A percentile compares a stretch with the other conserved stretches of the same genome.
Conservation (phyloP, 257 asterid species). For the Mitragyna speciosa region DNA sequence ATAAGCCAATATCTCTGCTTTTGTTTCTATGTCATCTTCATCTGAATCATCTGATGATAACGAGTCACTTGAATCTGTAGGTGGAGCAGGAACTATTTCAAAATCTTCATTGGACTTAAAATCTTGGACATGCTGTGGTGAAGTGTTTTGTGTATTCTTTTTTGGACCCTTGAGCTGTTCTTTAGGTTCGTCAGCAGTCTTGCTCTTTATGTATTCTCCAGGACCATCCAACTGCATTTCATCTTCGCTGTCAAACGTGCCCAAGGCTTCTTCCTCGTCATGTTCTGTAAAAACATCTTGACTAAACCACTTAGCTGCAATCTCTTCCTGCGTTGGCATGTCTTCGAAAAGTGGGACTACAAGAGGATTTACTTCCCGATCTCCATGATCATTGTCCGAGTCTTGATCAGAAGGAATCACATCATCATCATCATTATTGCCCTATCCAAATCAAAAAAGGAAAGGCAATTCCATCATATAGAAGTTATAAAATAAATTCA, state of each 20-base stretch:
- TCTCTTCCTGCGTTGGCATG: slow-evolving; percentile 72
- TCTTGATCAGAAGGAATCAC: slow-evolving; percentile 59
- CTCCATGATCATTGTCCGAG: slow-evolving; percentile 57
- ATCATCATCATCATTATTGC: slow-evolving; percentile 36
- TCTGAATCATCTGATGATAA: slow-evolving; percentile 73
- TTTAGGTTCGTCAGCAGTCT: slow-evolving; percentile 18
- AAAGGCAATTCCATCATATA: not conserved
- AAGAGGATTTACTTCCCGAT: slow-evolving; percentile 73
- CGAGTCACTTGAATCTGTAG: slow-evolving; percentile 68
- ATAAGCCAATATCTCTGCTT: slow-evolving; percentile 80
- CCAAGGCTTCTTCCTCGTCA: slow-evolving; percentile 49
- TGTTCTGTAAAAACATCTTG: slow-evolving; percentile 83
- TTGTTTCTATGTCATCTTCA: slow-evolving; percentile 51
- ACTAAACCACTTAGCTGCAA: slow-evolving; percentile 80
- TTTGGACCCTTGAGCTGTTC: slow-evolving; percentile 23
- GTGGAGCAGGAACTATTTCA: slow-evolving; percentile 87
- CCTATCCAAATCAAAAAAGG: slow-evolving; percentile 35
- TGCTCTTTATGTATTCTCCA: slow-evolving; percentile 23
- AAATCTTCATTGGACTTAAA: slow-evolving; percentile 45
- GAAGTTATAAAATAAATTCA: not conserved
- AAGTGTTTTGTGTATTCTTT: slow-evolving; percentile 13
- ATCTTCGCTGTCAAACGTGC: slow-evolving; percentile 62
- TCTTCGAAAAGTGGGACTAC: slow-evolving; percentile 64
- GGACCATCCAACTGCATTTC: slow-evolving; percentile 54
- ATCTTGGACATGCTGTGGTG: slow-evolving; percentile 18